Evolutionary conservation across 192 early-diverging fungal genomes (phyloP).

Genomic region (Cetraspora pellucida): DNA sequence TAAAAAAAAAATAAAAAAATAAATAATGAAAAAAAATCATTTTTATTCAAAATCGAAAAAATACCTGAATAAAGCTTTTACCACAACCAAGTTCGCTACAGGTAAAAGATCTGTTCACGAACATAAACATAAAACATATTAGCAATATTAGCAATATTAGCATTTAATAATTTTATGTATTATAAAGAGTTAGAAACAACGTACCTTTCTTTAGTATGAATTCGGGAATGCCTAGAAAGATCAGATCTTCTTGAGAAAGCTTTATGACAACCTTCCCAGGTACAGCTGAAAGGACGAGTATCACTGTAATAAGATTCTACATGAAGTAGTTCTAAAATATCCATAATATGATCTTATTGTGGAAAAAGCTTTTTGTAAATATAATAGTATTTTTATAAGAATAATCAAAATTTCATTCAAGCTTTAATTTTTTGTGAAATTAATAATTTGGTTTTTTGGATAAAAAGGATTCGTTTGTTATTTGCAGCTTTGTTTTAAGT

Average conservation of each 20-base stretch:
- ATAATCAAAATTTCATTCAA: no score
- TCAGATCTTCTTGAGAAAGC: constrained; percentile 72
- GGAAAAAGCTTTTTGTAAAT: no score
- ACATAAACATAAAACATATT: not conserved
- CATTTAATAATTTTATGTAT: not conserved
- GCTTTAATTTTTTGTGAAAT: no score
- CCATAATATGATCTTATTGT: constrained; percentile 40
- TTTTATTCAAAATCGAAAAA: no score
- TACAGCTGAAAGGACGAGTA: constrained; percentile 56
- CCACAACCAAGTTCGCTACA: constrained; percentile 67
- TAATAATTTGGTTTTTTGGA: no score
- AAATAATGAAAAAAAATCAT: not conserved
- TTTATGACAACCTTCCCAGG: constrained; percentile 66
- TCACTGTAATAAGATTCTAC: constrained; percentile 46
- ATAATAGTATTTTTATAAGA: no score
- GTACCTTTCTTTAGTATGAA: constrained; percentile 80
- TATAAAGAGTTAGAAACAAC: not conserved
- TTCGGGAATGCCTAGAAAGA: constrained; percentile 74
- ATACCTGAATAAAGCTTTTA: constrained; percentile 77
- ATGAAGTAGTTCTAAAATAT: constrained; percentile 60
- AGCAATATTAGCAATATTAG: not conserved
- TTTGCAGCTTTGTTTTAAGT: no score
- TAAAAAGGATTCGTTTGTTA: no score
- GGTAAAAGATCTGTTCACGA: constrained; percentile 56
- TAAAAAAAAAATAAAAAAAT: not conserved